phyloP scores from a whole-genome alignment of 257 asterid genomes.

The Oldenlandia corymbosa region DNA sequence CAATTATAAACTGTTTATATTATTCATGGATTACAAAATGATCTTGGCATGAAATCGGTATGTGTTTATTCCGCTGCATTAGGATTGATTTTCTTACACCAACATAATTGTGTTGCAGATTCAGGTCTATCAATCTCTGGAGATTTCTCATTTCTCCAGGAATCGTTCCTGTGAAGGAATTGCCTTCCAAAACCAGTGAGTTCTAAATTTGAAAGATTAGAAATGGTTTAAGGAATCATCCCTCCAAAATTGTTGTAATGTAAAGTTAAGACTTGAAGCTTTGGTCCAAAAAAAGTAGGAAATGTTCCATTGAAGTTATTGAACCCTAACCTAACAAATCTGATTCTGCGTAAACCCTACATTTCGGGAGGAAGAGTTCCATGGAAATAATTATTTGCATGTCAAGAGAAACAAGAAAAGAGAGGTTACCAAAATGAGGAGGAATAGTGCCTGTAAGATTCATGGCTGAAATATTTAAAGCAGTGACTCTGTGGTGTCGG shows the following conservation, averaged over 20 bases:
- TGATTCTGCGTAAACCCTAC: slow-evolving; percentile 13
- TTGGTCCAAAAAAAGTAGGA: slow-evolving; percentile 5
- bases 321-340: background rate
- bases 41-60: too few relatives aligned
- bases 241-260: background rate
- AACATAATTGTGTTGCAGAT: background rate
- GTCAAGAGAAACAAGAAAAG: too few relatives aligned
- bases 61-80: too few relatives aligned
- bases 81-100: too few relatives aligned
- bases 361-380: too few relatives aligned
- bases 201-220: slow-evolving; percentile 18
- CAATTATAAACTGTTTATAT: too few relatives aligned
- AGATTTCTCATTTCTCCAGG: slow-evolving; percentile 25
- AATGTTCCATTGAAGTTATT: background rate
- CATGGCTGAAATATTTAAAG: too few relatives aligned
- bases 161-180: slow-evolving; percentile 23
- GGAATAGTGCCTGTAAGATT: too few relatives aligned
- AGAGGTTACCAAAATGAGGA: too few relatives aligned
- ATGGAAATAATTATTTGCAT: too few relatives aligned
- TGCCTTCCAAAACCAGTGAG: background rate
- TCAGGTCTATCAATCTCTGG: background rate
- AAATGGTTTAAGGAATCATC: slow-evolving; percentile 10
- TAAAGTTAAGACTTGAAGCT: background rate
- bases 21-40: too few relatives aligned
- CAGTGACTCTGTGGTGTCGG: too few relatives aligned